Base-by-base conservation (phyloP, 352 stramenopile species). In the Globisporangium radiosum region DNA sequence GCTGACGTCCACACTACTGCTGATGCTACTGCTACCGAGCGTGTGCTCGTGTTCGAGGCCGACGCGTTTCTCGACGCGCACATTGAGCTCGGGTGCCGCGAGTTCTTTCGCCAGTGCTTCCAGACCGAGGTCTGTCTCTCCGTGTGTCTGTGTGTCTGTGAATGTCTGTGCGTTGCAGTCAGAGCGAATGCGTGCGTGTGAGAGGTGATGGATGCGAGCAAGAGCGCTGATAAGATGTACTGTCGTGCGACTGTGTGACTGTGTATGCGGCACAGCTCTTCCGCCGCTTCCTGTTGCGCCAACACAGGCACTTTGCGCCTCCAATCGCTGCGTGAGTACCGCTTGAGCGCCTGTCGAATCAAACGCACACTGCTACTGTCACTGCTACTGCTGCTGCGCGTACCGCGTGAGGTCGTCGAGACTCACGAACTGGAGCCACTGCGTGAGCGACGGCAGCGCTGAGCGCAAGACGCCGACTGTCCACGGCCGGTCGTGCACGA, bases 401-500 rank as follows among this genome's bases (percentile, higher is more conserved):
- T 59, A 54, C 2, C 66, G 56, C 43, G 52, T 43, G 47, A 92
- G 71, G 17, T 92, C 80, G 36, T 90, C 73, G 25, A 92, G 69
- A 65, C 71, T 87, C 49, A 90, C 73, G 38, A 92, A 90, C 39
- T 63, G 53, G 50, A 88, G 82, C 61, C 81, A 75, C 25, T 63
- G 62, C 25, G 68, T 72, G 2, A 92, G 69, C 36, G 66, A 62
- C 4, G 81, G 81, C 42, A 95, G 62, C 7, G 78, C 79, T 11
- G 71, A 67, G 36, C 57, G 72, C 54, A 95, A 57, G 36, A 95
- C 85, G 13, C 77, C 80, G 7, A 92, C 73, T 5, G 83, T 93
- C 85, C 85, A 95, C 15, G 70, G 62, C 38, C 85, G 83, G 53
- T 95, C 85, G 52, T 95, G 85, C 33, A 95, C 79, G 42, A 95